Percentiles rank a stretch among this genome's conserved stretches.
Evolutionary conservation across 2,329 filamentous ascomycete genomes (phyloP).

Genomic region (Alternaria triticina): DNA sequence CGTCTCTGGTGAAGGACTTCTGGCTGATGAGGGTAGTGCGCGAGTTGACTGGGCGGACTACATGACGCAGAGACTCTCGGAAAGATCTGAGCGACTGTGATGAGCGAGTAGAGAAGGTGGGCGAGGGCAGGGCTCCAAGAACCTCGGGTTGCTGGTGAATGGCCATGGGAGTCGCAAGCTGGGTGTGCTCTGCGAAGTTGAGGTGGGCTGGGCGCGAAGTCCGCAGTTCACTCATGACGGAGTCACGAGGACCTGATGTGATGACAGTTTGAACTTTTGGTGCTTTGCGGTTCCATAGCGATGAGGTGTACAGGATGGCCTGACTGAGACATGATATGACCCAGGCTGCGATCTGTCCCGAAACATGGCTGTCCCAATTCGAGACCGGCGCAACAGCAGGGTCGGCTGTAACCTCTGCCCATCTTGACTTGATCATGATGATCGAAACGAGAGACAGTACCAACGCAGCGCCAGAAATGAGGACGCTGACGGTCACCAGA

Average conservation of each 20-base stretch:
- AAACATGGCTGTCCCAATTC: slow-evolving; percentile 33
- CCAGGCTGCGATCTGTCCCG: slow-evolving; percentile 48
- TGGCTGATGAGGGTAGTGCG: slow-evolving; percentile 44
- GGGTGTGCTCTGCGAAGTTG: slow-evolving; percentile 30
- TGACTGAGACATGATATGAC: slow-evolving; percentile 40
- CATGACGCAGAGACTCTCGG: slow-evolving; percentile 47
- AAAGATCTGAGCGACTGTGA: slow-evolving; percentile 46
- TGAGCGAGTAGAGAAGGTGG: slow-evolving; percentile 45
- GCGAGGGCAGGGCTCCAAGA: slow-evolving; percentile 39
- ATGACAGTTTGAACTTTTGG: slow-evolving; percentile 25
- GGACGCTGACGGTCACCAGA: slow-evolving; percentile 29
- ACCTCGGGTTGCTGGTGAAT: slow-evolving; percentile 3
- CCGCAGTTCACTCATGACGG: slow-evolving; percentile 45
- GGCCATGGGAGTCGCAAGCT: slow-evolving; percentile 35
- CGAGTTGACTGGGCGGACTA: slow-evolving; percentile 47
- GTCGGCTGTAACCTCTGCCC: slow-evolving; percentile 21
- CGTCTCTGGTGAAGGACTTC: slow-evolving; percentile 39
- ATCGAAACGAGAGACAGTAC: slow-evolving; percentile 36
- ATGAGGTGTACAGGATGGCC: slow-evolving; percentile 36
- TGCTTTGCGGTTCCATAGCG: slow-evolving; percentile 31
- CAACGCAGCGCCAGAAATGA: slow-evolving; percentile 33
- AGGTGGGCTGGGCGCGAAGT: slow-evolving; percentile 31
- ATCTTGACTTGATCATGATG: slow-evolving; percentile 33
- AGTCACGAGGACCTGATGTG: slow-evolving; percentile 40
- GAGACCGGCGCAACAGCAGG: slow-evolving; percentile 21